Base-by-base conservation (phyloP, 2,329 filamentous ascomycete species). In the Colletotrichum cordylinicola region DNA sequence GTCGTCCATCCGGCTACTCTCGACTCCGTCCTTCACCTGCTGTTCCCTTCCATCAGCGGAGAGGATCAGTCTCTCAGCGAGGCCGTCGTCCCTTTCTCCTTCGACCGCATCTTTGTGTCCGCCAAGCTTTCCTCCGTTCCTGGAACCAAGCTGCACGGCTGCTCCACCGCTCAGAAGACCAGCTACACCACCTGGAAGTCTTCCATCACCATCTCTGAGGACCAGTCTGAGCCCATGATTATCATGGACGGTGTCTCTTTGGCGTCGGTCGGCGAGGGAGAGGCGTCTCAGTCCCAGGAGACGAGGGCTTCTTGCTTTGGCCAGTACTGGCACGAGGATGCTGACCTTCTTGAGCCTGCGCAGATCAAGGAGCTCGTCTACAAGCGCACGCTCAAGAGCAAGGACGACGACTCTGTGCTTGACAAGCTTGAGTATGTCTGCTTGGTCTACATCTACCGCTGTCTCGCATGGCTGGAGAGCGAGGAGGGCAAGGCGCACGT, bases 1-100 rank as follows among this genome's bases (percentile, higher is more conserved):
- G 72, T 75, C 4, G 72, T 77, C n/a, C 75, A 77, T 21, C 75
- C 75, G 12, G 75, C 75, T 35, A 75, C 73, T 18, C 73, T 71
- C n/a, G 76, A 77, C 69, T 68, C 74, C 5, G 61, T 76, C 15
- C 66, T 75, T 4, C 75, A 77, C n/a, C 79, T 78, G 39, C 52
- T 66, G 8, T 70, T 79, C 62, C 74, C 74, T 18, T 71, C 72
- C n/a, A 74, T 74, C 56, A 68, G 68, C 24, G 70, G 70, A n/a
- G 74, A 73, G 7, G 70, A 62, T 13, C 74, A 72, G 27, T 67
- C 73, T 9, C 61, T 75, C 2, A 72, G 35, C 18, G 73, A 75
- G 24, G 73, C 73, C 18, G 69, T 72, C 4, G 73, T 75, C 10
- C 73, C 73, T 8, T 75, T 72, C 58, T 67, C 68, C 16, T 72